Base-by-base conservation (phyloP, 305 asterid species). In the Solanum chacoense region DNA sequence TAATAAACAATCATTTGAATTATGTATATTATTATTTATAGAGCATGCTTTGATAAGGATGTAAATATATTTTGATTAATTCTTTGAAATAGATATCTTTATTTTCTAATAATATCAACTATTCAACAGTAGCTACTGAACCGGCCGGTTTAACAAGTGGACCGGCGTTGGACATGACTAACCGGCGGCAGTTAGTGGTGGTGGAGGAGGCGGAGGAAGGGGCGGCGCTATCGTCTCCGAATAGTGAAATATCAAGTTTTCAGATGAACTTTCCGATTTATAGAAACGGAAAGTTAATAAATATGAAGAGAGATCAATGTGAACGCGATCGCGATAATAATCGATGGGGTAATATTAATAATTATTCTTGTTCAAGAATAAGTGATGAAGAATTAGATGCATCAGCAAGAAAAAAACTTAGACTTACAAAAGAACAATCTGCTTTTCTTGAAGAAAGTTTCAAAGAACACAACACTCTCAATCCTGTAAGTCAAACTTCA, bases 381-480 rank as follows among this genome's bases (percentile, higher is more conserved):
- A 38, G 98, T 75, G 91, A 91, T 35, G 94, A 96, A 86, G 98
- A 96, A 26, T 69, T 69, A 69, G 98, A 96, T 89, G 98, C 94
- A 32, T 97, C 94, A 7, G 91, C 98, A 0, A 90, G 98, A 74
- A 96, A 96, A 84, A 96, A 96, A 88, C 96, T 95, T 69, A 87
- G 98, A 87, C 93, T 96, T n/a, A 93, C 98, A 18, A 95, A 96
- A 88, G 96, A 95, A 26, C 98, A 96, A 74, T 94, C 98, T 4
- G 98, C 95, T 38, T 31, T 94, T 90, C 98, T 96, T 24, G 99
- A 96, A 92, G 99, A 95, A 55, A 94, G 97, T 90, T 96, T 96
- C 91, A 96, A 95, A 91, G 98, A 96, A 73, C 98, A 96, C 92
- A 95, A 90, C 79, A 96, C 97, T 8, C 95, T 96, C 74, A 96